Conservation (phyloP, 331 rosid species). For the Quercus tomentella region DNA sequence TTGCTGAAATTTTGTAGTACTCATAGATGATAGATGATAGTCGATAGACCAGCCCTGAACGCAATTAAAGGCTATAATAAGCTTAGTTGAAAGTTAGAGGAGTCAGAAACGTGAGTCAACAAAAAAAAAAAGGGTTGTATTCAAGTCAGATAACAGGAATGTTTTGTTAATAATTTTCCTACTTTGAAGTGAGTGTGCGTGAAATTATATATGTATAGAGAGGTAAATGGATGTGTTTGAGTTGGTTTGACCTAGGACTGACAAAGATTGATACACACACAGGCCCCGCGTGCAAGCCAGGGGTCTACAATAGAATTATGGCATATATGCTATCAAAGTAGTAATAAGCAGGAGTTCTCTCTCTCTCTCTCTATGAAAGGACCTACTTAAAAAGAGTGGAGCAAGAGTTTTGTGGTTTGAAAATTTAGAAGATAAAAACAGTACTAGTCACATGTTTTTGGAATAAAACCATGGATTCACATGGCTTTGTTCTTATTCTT, state of each 20-base stretch:
- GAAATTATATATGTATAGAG: too few species aligned
- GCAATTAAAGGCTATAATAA: too few species aligned
- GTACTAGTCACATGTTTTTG: conserved; percentile 53
- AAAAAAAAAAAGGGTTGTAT: too few species aligned
- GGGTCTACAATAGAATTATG: not conserved
- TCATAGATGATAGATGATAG: too few species aligned
- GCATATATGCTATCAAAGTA: conserved; percentile 3
- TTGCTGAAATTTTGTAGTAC: too few species aligned
- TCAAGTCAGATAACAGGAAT: too few species aligned
- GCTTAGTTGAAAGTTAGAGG: too few species aligned
- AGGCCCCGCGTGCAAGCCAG: not conserved
- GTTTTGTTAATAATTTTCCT: too few species aligned
- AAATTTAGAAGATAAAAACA: conserved; percentile 19
- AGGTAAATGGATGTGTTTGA: not conserved
- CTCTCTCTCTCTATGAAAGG: not conserved
- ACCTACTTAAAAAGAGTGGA: conserved; percentile 13
- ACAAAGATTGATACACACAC: not conserved
- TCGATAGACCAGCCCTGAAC: too few species aligned
- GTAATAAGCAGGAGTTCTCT: not conserved
- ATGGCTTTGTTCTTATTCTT: conserved; percentile 41
- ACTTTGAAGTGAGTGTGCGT: too few species aligned
- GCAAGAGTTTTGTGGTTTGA: conserved; percentile 38
- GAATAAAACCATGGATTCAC: conserved; percentile 61
- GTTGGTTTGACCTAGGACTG: not conserved
- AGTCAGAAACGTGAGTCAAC: too few species aligned